Evolutionary conservation across 768 basidiomycete species (phyloP).

Genomic region (Calocybe gangraenosa): DNA sequence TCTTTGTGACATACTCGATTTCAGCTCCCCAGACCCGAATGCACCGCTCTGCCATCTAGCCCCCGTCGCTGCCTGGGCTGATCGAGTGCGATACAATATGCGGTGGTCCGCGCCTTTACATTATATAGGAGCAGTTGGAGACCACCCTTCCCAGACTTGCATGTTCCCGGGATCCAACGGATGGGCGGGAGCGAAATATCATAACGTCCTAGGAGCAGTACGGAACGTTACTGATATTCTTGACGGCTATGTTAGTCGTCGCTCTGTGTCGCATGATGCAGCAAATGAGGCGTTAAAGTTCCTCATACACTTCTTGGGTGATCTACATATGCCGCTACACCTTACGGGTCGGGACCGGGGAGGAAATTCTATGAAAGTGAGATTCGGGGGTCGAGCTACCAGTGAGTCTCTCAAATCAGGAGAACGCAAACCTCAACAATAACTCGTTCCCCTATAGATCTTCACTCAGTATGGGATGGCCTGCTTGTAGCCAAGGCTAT

Average conservation of each 20-base stretch:
- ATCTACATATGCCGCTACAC: conserved; percentile 93
- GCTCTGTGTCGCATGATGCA: conserved; percentile 19
- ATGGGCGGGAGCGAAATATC: conserved; percentile 52
- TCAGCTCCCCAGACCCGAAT: conserved; percentile 26
- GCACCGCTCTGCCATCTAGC: conserved; percentile 72
- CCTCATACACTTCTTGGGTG: conserved; percentile 89
- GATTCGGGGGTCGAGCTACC: conserved; percentile 65
- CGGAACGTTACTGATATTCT: conserved; percentile 70
- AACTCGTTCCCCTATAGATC: conserved; percentile 36
- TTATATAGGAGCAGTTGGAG: conserved; percentile 70
- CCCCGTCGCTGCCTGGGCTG: conserved; percentile 86
- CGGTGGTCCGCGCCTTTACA: conserved; percentile 74
- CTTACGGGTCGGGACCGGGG: conserved; percentile 85
- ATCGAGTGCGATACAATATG: conserved; percentile 57
- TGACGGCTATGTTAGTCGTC: conserved; percentile 38
- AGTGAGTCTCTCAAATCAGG: conserved; percentile 41
- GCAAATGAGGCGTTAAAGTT: conserved; percentile 87
- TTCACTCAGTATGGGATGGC: conserved; percentile 88
- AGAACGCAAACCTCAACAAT: conserved; percentile 1
- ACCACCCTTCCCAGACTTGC: conserved; percentile 76
- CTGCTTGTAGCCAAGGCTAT: conserved; percentile 80
- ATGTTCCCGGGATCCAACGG: conserved; percentile 71
- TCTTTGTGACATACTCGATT: conserved; percentile 69
- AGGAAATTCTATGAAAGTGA: conserved; percentile 76
- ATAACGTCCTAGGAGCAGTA: conserved; percentile 76